Base-by-base conservation (phyloP, 345 rosid species). In the Isatis tinctoria region DNA sequence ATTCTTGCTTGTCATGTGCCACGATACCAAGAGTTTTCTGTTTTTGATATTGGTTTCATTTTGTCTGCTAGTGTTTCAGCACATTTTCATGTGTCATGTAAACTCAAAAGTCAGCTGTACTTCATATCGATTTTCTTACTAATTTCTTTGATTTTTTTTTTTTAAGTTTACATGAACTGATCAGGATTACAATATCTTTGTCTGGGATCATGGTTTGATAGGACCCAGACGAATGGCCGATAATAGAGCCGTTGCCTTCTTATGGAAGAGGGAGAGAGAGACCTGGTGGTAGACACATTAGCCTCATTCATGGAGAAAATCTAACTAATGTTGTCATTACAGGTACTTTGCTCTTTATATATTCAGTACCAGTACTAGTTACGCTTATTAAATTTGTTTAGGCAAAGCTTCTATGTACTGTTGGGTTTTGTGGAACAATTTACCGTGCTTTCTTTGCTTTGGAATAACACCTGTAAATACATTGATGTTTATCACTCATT, bases 191-290 rank as follows among this genome's bases (percentile, higher is more conserved):
- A 37, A 48, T 49, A 10, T 59, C 3, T 64, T 66, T 43, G 64
- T 33, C 30, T 68, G 24, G 40, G 58, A 69, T 69, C 51, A 33
- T 69, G 69, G 49, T 76, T 71, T 73, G 74, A 57, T 78, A 95
- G 99, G 90, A 90, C 33, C 81, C 74, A 6, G 72, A 81, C 36
- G 99, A 96, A 71, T 96, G 99, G 99, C 99, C 98, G 13, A 77
- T 96, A 26, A 72, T 96, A 72, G 87, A 87, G 82, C 87, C 99
- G 9, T 80, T 96, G 79, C 98, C 97, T 81, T 96, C 99, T 65
- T 92, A 96, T 82, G 99, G 99, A 83, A 90, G 99, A 83, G 99
- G 99, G 65, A 87, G 99, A 77, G 99, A 96, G 82, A 89, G 99
- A 78, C 75, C 83, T 78, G 98, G 99, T 60, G 98, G 89, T 70